These are phyloP conservation scores for Cladosporium sp. DNA, from an alignment of 2,329 filamentous ascomycete genomes.

Conservation along the genomic window DNA sequence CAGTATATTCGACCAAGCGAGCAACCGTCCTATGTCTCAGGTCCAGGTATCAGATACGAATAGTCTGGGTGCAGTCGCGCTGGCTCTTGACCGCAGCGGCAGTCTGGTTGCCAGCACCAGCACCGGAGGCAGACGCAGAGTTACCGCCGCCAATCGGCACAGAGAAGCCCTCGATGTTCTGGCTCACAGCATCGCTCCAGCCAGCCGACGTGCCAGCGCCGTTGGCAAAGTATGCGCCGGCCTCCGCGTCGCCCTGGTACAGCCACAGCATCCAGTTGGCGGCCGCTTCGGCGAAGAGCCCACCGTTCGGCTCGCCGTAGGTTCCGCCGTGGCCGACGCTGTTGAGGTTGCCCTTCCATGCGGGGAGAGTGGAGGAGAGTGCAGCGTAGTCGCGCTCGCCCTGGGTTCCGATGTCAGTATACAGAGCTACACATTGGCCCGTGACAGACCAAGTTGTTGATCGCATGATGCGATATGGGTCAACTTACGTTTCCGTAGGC, in stretches of 20 bases:
- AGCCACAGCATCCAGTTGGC: conserved; percentile 9
- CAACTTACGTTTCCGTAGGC: conserved; percentile 9
- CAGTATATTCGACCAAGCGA: no score
- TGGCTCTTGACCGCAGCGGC: not conserved
- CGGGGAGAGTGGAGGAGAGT: not conserved
- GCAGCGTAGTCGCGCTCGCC: conserved; percentile 10
- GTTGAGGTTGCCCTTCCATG: conserved; percentile 10
- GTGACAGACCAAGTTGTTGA: no score
- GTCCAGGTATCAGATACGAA: no score
- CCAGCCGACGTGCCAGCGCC: not conserved
- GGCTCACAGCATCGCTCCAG: conserved; percentile 6
- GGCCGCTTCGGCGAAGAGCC: conserved; percentile 4
- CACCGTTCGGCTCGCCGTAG: conserved; percentile 5
- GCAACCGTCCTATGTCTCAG: no score
- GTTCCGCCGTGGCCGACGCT: conserved; percentile 9
- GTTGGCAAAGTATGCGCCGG: conserved; percentile 5
- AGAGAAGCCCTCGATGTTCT: conserved; percentile 8
- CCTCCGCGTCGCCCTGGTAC: conserved; percentile 4
- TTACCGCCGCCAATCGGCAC: not conserved
- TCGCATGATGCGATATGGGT: not conserved
- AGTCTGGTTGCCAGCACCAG: not conserved
- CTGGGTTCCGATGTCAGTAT: not conserved
- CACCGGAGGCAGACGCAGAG: not conserved
- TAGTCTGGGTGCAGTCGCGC: no score
- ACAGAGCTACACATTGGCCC: not conserved